These are phyloP conservation scores for Mrakia blollopis DNA, from an alignment of 768 basidiomycete species.

Conservation along the genomic window DNA sequence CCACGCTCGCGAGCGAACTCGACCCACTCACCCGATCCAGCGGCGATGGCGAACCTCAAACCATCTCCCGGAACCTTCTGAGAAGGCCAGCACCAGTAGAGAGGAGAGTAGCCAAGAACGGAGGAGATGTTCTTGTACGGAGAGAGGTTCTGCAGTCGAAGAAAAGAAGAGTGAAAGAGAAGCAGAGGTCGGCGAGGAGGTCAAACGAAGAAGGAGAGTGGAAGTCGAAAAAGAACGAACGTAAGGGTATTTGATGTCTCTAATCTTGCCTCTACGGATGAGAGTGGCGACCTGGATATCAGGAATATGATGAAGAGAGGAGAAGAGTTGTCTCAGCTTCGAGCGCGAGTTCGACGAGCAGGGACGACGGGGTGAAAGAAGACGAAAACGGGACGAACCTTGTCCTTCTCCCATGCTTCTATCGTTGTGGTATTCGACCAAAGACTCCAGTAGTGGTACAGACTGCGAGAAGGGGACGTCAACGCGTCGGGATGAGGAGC, in stretches of 20 bases:
- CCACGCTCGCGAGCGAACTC: conserved; percentile 19
- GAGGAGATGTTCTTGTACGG: conserved; percentile 64
- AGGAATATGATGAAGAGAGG: too few species aligned
- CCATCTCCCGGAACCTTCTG: conserved; percentile 60
- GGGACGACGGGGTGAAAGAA: too few species aligned
- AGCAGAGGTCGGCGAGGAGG: background rate
- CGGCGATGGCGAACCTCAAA: conserved; percentile 66
- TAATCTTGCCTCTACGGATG: conserved; percentile 76
- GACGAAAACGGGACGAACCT: conserved; percentile 39
- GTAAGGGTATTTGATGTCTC: conserved; percentile 90
- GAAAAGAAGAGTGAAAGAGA: background rate
- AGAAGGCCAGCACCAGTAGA: conserved; percentile 81
- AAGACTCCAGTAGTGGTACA: conserved; percentile 81
- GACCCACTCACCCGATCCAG: conserved; percentile 43
- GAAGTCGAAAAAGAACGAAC: conserved; percentile 49
- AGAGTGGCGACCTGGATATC: conserved; percentile 60
- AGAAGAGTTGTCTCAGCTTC: too few species aligned
- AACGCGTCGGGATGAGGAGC: too few species aligned
- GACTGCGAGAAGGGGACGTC: conserved; percentile 46
- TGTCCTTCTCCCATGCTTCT: conserved; percentile 97
- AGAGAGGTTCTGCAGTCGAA: conserved; percentile 65
- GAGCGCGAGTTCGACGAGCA: background rate
- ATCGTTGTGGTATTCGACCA: conserved; percentile 86
- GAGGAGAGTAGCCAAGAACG: conserved; percentile 67
- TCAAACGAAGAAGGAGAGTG: background rate